Base-by-base conservation (phyloP, 148 eudicot species). In the Pouteria glomerata region DNA sequence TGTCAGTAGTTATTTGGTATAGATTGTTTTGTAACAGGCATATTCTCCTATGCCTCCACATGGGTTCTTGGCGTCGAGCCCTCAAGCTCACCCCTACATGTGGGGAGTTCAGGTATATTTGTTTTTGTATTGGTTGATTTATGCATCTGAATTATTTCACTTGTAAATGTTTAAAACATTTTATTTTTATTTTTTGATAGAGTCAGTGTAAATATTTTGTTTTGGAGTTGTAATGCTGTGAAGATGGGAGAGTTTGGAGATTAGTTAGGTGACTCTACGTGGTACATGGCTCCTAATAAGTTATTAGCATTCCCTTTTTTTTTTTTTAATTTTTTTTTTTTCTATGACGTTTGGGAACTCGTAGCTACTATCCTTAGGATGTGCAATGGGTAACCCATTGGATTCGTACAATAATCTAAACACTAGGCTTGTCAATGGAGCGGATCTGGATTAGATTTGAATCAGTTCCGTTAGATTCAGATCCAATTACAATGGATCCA, bases 71-170 rank as follows among this genome's bases (percentile, higher is more conserved):
- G 95, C 97, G 42, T 87, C 97, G 8, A 90, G 85, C 72, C 95
- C 99, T 55, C 99, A 96, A 87, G 87, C 92, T 39, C 99, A 90
- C 73, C 97, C 99, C 68, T 96, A 96, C 57, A 90, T 96, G 99
- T 96, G 99, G 99, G 96, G 99, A 79, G 96, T 95, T 79, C 99
- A 96, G 97, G 99, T 92, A 85, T 57, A 30, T 58, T 6, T 15
- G 35, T 48, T 56, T 37, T 23, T 18, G 21, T 0, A 55, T 8
- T 23, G 42, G 42, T 64, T 71, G 57, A 21, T 6, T 16, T 63
- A 26, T 53, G 57, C 21, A 12, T 53, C 10, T 7, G 57, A 14
- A 1, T 44, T 48, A 48, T 18, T 1, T 53, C 57, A 53, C 4
- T 24, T 53, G n/a, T 2, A 21, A 6, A 8, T 44, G 2, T 3